Evolutionary conservation across 805 yeast genomes (phyloP).

Genomic region (Saturnispora galanensis): DNA sequence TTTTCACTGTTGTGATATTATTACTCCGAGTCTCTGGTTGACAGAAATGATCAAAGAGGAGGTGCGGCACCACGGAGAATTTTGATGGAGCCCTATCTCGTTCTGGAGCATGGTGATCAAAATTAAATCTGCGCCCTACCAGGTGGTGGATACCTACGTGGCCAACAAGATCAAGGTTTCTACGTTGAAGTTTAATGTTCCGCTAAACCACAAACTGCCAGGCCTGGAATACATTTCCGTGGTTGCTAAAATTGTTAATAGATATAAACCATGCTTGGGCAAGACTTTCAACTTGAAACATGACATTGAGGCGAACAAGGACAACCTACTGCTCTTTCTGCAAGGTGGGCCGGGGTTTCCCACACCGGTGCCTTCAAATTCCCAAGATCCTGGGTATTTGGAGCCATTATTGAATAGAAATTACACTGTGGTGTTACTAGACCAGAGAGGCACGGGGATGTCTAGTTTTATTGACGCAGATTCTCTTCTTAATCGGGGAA

Average conservation of each 20-base stretch:
- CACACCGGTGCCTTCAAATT: conserved; percentile 20
- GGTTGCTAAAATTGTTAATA: conserved; percentile 15
- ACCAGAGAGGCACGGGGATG: conserved; percentile 56
- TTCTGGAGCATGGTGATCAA: too few relatives aligned
- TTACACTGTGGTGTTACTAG: conserved; percentile 31
- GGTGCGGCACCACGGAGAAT: too few relatives aligned
- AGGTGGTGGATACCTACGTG: conserved; percentile 15
- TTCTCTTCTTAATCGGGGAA: conserved; percentile 14
- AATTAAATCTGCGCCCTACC: conserved; percentile 1
- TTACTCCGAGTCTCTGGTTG: background rate
- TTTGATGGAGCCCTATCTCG: too few relatives aligned
- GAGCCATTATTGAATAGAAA: conserved; percentile 14
- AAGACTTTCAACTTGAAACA: conserved; percentile 7
- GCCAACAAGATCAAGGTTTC: conserved; percentile 16
- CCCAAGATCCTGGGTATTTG: conserved; percentile 13
- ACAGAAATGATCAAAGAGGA: background rate
- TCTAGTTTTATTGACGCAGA: conserved; percentile 36
- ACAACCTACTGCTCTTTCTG: conserved; percentile 28
- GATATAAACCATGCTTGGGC: conserved; percentile 4
- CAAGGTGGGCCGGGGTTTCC: conserved; percentile 53
- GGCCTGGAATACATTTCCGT: background rate
- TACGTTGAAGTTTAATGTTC: conserved; percentile 18
- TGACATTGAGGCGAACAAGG: conserved; percentile 20
- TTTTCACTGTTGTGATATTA: background rate
- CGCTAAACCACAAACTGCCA: conserved; percentile 18